Evolutionary conservation across 1,284 basidiomycete genomes (phyloP).

Genomic region (Hemileia vastatrix): DNA sequence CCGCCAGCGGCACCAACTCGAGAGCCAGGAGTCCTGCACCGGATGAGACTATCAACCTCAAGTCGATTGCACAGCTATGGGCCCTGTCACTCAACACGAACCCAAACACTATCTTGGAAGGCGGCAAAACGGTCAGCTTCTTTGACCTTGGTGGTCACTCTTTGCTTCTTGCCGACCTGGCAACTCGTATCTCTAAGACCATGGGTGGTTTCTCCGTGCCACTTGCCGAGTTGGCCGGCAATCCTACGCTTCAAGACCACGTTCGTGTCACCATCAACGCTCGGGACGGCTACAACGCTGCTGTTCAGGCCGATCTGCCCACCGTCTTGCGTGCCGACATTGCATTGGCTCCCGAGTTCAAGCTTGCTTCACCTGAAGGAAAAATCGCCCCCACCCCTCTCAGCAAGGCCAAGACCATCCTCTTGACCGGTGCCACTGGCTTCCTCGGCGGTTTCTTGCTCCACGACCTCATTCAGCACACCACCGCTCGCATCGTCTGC

Average conservation of each 20-base stretch:
- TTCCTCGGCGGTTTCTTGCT: slow-evolving; percentile 43
- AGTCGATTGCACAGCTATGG: slow-evolving; percentile 37
- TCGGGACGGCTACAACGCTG: slow-evolving; percentile 39
- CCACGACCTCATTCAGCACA: slow-evolving; percentile 35
- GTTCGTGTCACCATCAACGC: slow-evolving; percentile 33
- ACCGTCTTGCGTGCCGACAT: slow-evolving; percentile 37
- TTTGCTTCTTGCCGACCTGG: slow-evolving; percentile 37
- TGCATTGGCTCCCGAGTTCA: slow-evolving; percentile 32
- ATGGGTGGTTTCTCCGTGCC: slow-evolving; percentile 40
- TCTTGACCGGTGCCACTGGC: slow-evolving; percentile 44
- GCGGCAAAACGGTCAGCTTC: slow-evolving; percentile 35
- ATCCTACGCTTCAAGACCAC: slow-evolving; percentile 38
- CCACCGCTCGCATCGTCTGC: slow-evolving; percentile 41
- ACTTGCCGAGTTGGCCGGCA: slow-evolving; percentile 34
- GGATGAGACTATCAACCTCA: slow-evolving; percentile 32
- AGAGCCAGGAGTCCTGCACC: slow-evolving; percentile 26
- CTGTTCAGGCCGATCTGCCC: slow-evolving; percentile 41
- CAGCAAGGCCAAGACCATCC: slow-evolving; percentile 34
- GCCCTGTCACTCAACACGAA: slow-evolving; percentile 37
- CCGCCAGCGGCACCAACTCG: slow-evolving; percentile 26
- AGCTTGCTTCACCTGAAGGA: too few species aligned
- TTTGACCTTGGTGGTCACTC: slow-evolving; percentile 44
- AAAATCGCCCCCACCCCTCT: slow-evolving; percentile 33
- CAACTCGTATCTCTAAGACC: slow-evolving; percentile 36
- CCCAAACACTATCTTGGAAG: slow-evolving; percentile 27